Percentiles rank a stretch among this genome's conserved stretches.
phyloP scores from a whole-genome alignment of 2,329 filamentous ascomycete species.

The Ophiosphaerella narmari region DNA sequence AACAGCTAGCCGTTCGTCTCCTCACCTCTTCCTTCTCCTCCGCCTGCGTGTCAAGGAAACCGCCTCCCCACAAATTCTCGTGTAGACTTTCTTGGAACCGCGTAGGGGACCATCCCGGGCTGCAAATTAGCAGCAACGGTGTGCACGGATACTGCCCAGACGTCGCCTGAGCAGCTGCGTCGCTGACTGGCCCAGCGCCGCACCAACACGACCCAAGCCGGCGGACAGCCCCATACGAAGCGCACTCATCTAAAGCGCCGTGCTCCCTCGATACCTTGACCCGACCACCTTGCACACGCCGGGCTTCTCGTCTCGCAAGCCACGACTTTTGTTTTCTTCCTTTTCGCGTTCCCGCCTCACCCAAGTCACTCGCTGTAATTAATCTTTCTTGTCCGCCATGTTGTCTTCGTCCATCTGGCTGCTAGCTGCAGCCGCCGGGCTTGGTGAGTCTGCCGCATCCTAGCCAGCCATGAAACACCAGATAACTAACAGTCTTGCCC shows the following conservation, averaged over 20 bases:
- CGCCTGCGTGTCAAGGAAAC: too few species aligned
- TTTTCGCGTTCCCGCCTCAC: conserved; percentile 6
- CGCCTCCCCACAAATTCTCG: conserved; percentile 23
- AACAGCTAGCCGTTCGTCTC: too few species aligned
- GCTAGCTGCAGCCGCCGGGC: conserved; percentile 34
- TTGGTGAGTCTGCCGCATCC: conserved; percentile 26
- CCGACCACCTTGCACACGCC: not conserved
- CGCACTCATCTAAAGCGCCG: too few species aligned
- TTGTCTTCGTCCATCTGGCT: conserved; percentile 29
- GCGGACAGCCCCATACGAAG: too few species aligned
- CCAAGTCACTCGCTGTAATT: conserved; percentile 26
- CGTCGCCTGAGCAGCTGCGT: too few species aligned
- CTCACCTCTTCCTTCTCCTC: too few species aligned
- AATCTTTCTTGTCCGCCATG: conserved; percentile 11
- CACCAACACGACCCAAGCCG: too few species aligned
- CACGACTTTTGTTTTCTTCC: conserved; percentile 12
- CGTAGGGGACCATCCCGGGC: not conserved
- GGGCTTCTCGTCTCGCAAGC: conserved; percentile 4
- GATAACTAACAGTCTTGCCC: conserved; percentile 13
- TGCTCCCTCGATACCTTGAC: not conserved
- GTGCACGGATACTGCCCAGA: not conserved
- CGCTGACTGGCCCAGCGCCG: too few species aligned
- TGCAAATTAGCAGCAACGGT: conserved; percentile 9
- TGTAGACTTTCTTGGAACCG: conserved; percentile 8
- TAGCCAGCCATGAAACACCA: not conserved